Percentiles rank a stretch among this genome's conserved stretches.
Conservation (phyloP, 331 rosid genomes). For the Cydonia oblonga region DNA sequence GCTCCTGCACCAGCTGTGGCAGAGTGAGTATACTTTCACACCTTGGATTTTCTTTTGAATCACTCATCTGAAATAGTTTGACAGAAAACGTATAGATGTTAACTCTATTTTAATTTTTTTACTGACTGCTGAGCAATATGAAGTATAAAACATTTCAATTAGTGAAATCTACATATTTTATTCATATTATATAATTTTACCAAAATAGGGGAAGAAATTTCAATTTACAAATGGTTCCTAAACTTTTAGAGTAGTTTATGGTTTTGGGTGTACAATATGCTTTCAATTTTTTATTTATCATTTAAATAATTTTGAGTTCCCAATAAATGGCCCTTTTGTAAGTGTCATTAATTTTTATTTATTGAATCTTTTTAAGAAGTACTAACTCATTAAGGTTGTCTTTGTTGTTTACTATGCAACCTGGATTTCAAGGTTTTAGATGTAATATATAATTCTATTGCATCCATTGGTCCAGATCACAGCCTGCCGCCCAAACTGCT, state of each 20-base stretch:
- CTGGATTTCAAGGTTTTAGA: too few relatives aligned
- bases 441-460: too few relatives aligned
- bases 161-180: background rate
- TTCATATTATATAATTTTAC: background rate
- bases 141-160: background rate
- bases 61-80: background rate
- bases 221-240: background rate
- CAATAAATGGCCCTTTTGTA: background rate
- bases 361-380: background rate
- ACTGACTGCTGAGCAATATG: too few relatives aligned
- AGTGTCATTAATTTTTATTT: background rate
- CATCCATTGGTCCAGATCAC: constrained; percentile 16
- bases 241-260: background rate
- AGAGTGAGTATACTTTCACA: constrained; percentile 10
- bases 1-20: constrained; percentile 7
- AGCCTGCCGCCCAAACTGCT: constrained; percentile 13
- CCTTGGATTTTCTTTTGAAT: background rate
- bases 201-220: background rate
- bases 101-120: too few relatives aligned
- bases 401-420: background rate
- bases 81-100: too few relatives aligned
- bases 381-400: background rate
- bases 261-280: background rate
- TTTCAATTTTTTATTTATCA: background rate
- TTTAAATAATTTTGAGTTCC: background rate